A percentile compares a stretch with the other conserved stretches of the same genome.
Conservation (phyloP, 371 early-diverging fungal species). For the Chytridiales sp. region DNA sequence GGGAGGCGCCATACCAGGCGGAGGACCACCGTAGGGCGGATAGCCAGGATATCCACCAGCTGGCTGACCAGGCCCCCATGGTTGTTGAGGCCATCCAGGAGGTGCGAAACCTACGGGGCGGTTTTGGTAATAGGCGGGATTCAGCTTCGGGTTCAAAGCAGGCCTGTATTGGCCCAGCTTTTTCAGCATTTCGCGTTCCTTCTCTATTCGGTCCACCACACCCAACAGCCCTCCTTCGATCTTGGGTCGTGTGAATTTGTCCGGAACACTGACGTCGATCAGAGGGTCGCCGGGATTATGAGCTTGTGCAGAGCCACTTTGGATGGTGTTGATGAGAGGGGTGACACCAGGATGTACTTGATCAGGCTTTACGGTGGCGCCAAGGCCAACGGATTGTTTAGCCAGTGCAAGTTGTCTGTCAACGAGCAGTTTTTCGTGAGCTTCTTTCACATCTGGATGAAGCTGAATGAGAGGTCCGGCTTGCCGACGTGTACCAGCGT, state of each 20-base stretch:
- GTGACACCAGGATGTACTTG: background rate
- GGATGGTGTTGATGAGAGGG: background rate
- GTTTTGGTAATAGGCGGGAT: background rate
- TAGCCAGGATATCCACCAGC: background rate
- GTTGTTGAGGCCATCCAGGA: background rate
- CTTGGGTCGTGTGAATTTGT: slow-evolving; percentile 30
- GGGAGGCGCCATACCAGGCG: slow-evolving; percentile 6
- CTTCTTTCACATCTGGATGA: slow-evolving; percentile 23
- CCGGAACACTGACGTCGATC: slow-evolving; percentile 22
- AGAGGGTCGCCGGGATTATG: slow-evolving; percentile 31
- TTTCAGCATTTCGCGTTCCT: slow-evolving; percentile 41
- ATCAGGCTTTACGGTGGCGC: background rate
- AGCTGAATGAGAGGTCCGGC: slow-evolving; percentile 37
- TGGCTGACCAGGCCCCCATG: background rate
- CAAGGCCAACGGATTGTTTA: slow-evolving; percentile 20
- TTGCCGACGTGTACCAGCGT: slow-evolving; percentile 9
- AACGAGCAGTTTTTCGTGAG: slow-evolving; percentile 28
- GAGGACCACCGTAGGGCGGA: background rate
- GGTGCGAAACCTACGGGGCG: background rate
- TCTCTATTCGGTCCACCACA: slow-evolving; percentile 45
- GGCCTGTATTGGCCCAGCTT: slow-evolving; percentile 36
- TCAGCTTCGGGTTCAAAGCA: slow-evolving; percentile 8
- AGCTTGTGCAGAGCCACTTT: background rate
- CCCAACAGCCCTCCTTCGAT: slow-evolving; percentile 48
- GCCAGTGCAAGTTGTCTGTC: slow-evolving; percentile 11